These are phyloP conservation scores for Lachancea sp. DNA, from an alignment of 805 yeast genomes.

Conservation along the genomic window DNA sequence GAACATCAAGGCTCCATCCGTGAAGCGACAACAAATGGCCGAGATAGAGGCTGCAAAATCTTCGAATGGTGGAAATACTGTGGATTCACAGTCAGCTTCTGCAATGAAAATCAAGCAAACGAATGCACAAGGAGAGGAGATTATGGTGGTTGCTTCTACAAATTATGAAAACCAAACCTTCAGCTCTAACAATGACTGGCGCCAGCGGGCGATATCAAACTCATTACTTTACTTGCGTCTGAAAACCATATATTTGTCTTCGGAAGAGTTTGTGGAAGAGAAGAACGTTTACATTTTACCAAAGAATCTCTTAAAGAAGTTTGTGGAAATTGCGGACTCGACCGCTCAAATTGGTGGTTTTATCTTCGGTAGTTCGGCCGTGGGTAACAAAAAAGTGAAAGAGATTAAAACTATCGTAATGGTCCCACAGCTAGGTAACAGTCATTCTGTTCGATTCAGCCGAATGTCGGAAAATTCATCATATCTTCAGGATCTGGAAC, in stretches of 20 bases:
- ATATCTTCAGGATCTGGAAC: slow-evolving; percentile 52
- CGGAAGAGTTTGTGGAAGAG: slow-evolving; percentile 56
- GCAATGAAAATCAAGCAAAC: slow-evolving; percentile 78
- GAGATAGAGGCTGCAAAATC: slow-evolving; percentile 53
- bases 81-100: slow-evolving; percentile 47
- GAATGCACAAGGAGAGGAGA: slow-evolving; percentile 94
- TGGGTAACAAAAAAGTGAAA: slow-evolving; percentile 63
- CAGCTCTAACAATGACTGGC: slow-evolving; percentile 85
- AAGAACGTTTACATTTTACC: slow-evolving; percentile 73
- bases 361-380: slow-evolving; percentile 73
- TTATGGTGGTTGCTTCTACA: slow-evolving; percentile 87
- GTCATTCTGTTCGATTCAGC: slow-evolving; percentile 59
- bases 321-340: slow-evolving; percentile 74
- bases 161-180: slow-evolving; percentile 81
- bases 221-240: slow-evolving; percentile 66
- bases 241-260: slow-evolving; percentile 64
- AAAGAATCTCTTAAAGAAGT: slow-evolving; percentile 66
- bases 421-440: slow-evolving; percentile 83
- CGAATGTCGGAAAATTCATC: slow-evolving; percentile 26
- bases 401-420: slow-evolving; percentile 71
- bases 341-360: slow-evolving; percentile 78
- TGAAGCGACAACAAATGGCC: slow-evolving; percentile 75
- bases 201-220: slow-evolving; percentile 76
- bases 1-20: slow-evolving; percentile 85
- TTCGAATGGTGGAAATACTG: slow-evolving; percentile 37